A percentile compares a stretch with the other conserved stretches of the same genome.
Evolutionary conservation across 2,329 filamentous ascomycete genomes (phyloP).

Genomic region (Dothiorella sarmentorum): DNA sequence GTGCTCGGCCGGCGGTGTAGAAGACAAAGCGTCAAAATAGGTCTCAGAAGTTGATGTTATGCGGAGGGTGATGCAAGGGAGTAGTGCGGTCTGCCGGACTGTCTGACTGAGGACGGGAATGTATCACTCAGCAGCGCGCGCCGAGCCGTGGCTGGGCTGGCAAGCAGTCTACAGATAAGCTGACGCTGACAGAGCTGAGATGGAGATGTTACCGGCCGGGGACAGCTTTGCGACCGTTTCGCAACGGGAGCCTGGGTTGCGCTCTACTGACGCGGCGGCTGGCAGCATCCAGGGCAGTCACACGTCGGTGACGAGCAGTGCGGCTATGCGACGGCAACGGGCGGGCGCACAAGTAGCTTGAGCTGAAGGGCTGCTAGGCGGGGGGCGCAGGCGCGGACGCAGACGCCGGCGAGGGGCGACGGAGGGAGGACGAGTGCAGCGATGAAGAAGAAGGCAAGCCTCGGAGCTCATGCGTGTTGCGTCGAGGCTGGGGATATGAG

Average conservation of each 20-base stretch:
- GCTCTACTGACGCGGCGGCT: conserved; percentile 16
- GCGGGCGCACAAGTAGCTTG: no score
- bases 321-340: conserved; percentile 3
- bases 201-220: conserved; percentile 8
- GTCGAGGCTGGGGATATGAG: conserved; percentile 15
- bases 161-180: conserved; percentile 16
- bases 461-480: conserved; percentile 12
- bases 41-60: conserved; percentile 17
- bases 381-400: conserved; percentile 10
- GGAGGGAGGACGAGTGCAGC: background rate
- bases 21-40: conserved; percentile 16
- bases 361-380: no score
- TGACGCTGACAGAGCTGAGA: conserved; percentile 17
- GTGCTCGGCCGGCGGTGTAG: conserved; percentile 5
- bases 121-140: conserved; percentile 16
- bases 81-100: background rate
- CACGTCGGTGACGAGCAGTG: conserved; percentile 14
- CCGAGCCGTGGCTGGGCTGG: conserved; percentile 13
- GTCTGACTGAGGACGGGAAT: conserved; percentile 18
- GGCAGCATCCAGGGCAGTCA: conserved; percentile 17
- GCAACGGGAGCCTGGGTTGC: conserved; percentile 10
- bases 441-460: conserved; percentile 11
- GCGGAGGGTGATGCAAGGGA: conserved; percentile 17
- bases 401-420: background rate
- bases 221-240: background rate